A percentile compares a stretch with the other conserved stretches of the same genome.
These are phyloP conservation scores for Podochytrium sp. DNA, from an alignment of 192 early-diverging fungal species.

Conservation along the genomic window DNA sequence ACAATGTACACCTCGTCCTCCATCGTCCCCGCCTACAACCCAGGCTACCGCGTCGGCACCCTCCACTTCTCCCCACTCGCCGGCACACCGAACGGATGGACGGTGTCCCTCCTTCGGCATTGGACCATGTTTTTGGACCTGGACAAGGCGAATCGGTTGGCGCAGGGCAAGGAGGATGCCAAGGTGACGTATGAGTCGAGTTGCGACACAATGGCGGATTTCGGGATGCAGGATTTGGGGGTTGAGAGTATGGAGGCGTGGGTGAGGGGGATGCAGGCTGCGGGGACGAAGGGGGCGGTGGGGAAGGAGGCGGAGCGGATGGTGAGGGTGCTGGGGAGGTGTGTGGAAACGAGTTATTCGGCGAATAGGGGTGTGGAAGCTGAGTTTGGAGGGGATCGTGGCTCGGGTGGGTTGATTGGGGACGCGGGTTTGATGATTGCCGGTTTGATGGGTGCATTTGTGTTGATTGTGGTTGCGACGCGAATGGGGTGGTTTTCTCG, in stretches of 20 bases:
- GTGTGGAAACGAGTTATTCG: constrained; percentile 23
- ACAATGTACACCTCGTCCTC: constrained; percentile 43
- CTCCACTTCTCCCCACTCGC: constrained; percentile 18
- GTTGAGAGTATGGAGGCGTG: constrained; percentile 8
- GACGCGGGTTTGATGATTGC: too few relatives aligned
- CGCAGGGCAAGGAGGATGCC: too few relatives aligned
- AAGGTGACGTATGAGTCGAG: not conserved
- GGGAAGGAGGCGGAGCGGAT: not conserved
- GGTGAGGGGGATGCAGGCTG: constrained; percentile 7
- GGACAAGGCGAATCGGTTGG: constrained; percentile 35
- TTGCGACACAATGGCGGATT: constrained; percentile 27
- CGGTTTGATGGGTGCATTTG: too few relatives aligned
- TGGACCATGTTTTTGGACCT: constrained; percentile 37
- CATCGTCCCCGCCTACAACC: constrained; percentile 53
- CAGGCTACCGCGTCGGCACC: constrained; percentile 43
- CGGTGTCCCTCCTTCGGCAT: constrained; percentile 16
- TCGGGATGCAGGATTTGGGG: constrained; percentile 20
- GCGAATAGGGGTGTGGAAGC: too few relatives aligned
- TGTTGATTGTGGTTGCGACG: too few relatives aligned
- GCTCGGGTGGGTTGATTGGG: too few relatives aligned
- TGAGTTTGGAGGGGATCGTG: too few relatives aligned
- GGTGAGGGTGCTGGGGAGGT: not conserved
- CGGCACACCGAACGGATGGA: not conserved
- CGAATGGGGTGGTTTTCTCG: too few relatives aligned
- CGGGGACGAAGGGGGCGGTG: too few relatives aligned